A percentile compares a stretch with the other conserved stretches of the same genome.
phyloP scores from a whole-genome alignment of 2,329 filamentous ascomycete genomes.

The Aspergillus sp. region DNA sequence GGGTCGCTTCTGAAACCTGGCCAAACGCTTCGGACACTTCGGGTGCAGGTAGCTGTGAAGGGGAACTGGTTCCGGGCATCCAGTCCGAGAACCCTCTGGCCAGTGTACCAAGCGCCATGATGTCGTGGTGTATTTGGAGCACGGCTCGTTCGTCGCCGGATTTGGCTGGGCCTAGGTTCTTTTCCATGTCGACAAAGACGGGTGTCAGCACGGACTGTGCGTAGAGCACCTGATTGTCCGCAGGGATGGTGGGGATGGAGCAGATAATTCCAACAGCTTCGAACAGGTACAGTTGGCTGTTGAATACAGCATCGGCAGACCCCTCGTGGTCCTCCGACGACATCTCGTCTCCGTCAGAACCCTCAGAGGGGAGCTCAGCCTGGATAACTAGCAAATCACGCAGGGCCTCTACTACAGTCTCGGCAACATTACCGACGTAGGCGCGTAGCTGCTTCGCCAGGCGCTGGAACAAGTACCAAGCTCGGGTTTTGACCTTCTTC shows the following conservation, averaged over 20 bases:
- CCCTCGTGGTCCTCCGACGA: slow-evolving; percentile 91
- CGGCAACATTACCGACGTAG: slow-evolving; percentile 83
- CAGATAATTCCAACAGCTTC: slow-evolving; percentile 93
- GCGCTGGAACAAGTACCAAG: slow-evolving; percentile 95
- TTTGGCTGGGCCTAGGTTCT: slow-evolving; percentile 72
- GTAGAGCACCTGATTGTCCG: slow-evolving; percentile 84
- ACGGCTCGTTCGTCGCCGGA: slow-evolving; percentile 76
- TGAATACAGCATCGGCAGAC: slow-evolving; percentile 87
- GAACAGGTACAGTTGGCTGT: slow-evolving; percentile 87
- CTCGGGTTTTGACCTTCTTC: slow-evolving; percentile 80
- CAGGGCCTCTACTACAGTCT: slow-evolving; percentile 88
- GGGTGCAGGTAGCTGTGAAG: slow-evolving; percentile 54
- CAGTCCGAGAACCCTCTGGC: slow-evolving; percentile 92
- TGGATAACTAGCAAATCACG: slow-evolving; percentile 85
- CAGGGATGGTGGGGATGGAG: slow-evolving; percentile 72
- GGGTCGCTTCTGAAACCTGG: slow-evolving; percentile 81
- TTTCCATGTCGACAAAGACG: slow-evolving; percentile 84
- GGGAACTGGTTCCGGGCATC: slow-evolving; percentile 59
- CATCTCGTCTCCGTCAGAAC: slow-evolving; percentile 82
- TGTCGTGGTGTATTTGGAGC: slow-evolving; percentile 91
- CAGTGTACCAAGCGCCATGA: slow-evolving; percentile 91
- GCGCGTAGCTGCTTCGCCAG: slow-evolving; percentile 83
- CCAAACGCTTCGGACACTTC: slow-evolving; percentile 81
- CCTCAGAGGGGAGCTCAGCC: slow-evolving; percentile 78
- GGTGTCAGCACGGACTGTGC: slow-evolving; percentile 85